Evolutionary conservation across 164 flowering plant genomes (phyloP), one percentile per base, ranked within the genome.

Genomic region (Vitis riparia): DNA sequence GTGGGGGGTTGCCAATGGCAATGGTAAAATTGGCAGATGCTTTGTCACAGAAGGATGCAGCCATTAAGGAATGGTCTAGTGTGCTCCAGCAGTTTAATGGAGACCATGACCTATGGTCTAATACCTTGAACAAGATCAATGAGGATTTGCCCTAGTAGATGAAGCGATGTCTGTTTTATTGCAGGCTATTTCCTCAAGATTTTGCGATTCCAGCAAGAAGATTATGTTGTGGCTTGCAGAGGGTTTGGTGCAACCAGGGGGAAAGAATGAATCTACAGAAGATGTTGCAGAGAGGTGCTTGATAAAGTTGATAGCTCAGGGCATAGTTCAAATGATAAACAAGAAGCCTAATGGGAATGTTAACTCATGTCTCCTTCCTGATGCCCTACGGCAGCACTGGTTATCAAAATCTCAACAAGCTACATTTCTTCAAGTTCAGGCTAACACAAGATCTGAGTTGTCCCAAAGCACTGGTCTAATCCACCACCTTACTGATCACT

Each of bases 181-280:
- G 66, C 7, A 67, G 80, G 9, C n/a, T 69, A 9, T 77, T 73
- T 55, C 76, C 80, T 3, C 68, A 66, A 29, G 71, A 70, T 17
- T 66, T 0, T 59, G 62, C 32, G 2, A 68, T 72, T 9, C 64
- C 32, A 8, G 75, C 55, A 16, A 63, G 69, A 51, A 51, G 59
- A 9, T 17, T 76, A 6, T 14, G 6, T 11, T 71, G 15, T 76
- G 79, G 79, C n/a, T 76, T 9, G 79, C 79, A 0, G 79, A 76
- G 51, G 79, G 75, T n/a, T 59, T 76, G 53, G 50, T 76, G 19
- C 7, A 29, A 5, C 11, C 10, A 56, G 4, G 62, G 59, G 14
- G 30, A 13, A 3, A 11, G 16, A 23, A 23, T 23, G 64, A 53
- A 29, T 6, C 14, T 49, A 0, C 44, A 1, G 71, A 66, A 11